Evolutionary conservation across 352 stramenopile genomes (phyloP).

Genomic region (Stephanocyclus meneghinianus): DNA sequence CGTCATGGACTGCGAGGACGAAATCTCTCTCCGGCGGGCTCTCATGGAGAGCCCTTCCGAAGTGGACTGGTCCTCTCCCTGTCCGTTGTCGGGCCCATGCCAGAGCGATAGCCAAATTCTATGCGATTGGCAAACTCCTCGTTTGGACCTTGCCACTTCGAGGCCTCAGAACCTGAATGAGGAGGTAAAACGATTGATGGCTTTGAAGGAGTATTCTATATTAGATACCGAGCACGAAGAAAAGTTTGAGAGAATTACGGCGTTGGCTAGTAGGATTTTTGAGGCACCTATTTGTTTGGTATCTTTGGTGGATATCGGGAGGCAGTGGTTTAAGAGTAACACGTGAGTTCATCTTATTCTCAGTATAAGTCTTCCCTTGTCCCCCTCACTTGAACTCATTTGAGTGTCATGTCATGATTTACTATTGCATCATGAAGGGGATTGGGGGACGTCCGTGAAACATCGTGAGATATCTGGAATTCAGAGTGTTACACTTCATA

Average conservation of each 20-base stretch:
- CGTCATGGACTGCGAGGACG: slow-evolving; percentile 29
- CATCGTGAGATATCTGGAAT: slow-evolving; percentile 1
- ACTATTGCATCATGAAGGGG: slow-evolving; percentile 10
- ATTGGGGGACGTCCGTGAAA: slow-evolving; percentile 27
- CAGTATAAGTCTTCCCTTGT: too few species aligned
- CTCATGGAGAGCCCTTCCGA: slow-evolving; percentile 5
- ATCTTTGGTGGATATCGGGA: slow-evolving; percentile 89
- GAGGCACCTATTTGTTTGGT: slow-evolving; percentile 76
- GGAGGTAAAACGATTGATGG: slow-evolving; percentile 63
- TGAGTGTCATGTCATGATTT: too few species aligned
- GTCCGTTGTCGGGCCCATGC: neutral
- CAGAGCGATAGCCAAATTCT: neutral
- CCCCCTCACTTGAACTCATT: too few species aligned
- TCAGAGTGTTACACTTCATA: neutral
- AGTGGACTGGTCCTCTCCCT: neutral
- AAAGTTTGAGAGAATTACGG: slow-evolving; percentile 73
- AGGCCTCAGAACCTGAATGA: slow-evolving; percentile 52
- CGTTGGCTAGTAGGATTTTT: slow-evolving; percentile 63
- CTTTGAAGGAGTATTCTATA: slow-evolving; percentile 67
- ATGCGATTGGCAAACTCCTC: slow-evolving; percentile 59
- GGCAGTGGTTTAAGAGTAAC: slow-evolving; percentile 92
- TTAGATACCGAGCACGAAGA: slow-evolving; percentile 60
- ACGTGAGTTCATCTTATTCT: slow-evolving; percentile 16
- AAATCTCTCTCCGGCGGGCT: slow-evolving; percentile 11
- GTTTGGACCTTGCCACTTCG: slow-evolving; percentile 32